Base-by-base conservation (phyloP, 2,329 filamentous ascomycete species). In the Fragosphaeria purpurea region DNA sequence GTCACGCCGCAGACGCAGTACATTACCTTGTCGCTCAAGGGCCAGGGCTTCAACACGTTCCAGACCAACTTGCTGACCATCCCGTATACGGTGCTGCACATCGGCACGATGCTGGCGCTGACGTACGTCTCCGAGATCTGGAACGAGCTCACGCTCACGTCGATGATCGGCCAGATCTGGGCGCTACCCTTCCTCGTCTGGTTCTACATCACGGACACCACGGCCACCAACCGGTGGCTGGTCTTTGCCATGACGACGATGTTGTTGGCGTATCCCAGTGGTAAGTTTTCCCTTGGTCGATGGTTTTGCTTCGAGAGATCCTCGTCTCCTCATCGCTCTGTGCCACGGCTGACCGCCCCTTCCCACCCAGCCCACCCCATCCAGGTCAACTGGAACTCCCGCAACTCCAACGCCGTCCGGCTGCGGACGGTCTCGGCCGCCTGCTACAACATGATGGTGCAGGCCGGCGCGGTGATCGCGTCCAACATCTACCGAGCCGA, bases 51-150 rank as follows among this genome's bases (percentile, higher is more conserved):
- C 63, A 66, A 70, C 53, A 79, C 76, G 3, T 82, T 86, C 61
- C 65, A 78, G 30, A 73, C 79, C 2, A 86, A 84, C 58, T 61
- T 86, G 37, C 70, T 86, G 7, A 73, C 75, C 2, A 83, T 85
- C n/a, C 75, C 78, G 0, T 72, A 68, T 42, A 67, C 65, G 1
- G 63, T 70, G 42, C 47, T 55, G 8, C 64, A 64, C 50, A 66
- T 66, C 12, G 58, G 69, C 35, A 65, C 62, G 35, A 68, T 67
- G 63, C 55, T 70, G 6, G 50, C 50, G 0, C 53, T 70, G 6
- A 67, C 66, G 4, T 69, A 70, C 40, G 41, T 70, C 8, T 63
- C 64, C 44, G 70, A 73, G 62, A 67, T 67, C 63, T 59, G 75
- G 61, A 58, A 75, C 64, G 65, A 76, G 55, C 70, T 80, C 34